Percentiles rank a stretch among this genome's conserved stretches.
phyloP scores from a whole-genome alignment of 2,329 filamentous ascomycete species.

The Alternaria triticimaculans region DNA sequence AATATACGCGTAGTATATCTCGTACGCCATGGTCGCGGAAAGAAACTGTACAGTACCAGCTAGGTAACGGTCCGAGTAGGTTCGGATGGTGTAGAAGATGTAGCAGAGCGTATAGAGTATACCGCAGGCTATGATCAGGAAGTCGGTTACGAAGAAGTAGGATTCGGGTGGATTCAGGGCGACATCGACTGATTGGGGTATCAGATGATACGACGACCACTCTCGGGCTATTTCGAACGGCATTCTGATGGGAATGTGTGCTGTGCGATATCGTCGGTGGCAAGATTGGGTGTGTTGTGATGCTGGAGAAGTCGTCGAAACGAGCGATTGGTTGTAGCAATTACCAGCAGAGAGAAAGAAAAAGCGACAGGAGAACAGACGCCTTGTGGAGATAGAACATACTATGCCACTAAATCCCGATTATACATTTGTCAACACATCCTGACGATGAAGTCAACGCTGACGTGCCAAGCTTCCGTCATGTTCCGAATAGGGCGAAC shows the following conservation, averaged over 20 bases:
- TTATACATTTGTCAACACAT: background rate
- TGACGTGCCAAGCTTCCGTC: conserved; percentile 33
- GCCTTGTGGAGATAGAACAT: background rate
- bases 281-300: background rate
- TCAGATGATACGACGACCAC: conserved; percentile 54
- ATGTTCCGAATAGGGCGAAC: conserved; percentile 19
- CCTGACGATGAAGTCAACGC: conserved; percentile 8
- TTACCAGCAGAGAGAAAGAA: background rate
- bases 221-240: conserved; percentile 39
- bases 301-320: background rate
- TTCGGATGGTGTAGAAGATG: conserved; percentile 49
- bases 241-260: conserved; percentile 22
- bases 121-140: conserved; percentile 50
- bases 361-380: background rate
- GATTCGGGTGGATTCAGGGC: conserved; percentile 47
- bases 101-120: conserved; percentile 52
- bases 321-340: background rate
- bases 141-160: conserved; percentile 52
- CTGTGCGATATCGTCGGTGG: background rate
- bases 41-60: conserved; percentile 44
- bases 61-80: conserved; percentile 44
- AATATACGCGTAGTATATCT: conserved; percentile 50
- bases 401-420: background rate
- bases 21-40: conserved; percentile 47
- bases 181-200: conserved; percentile 60